Evolutionary conservation across 106 monocot species (phyloP).

Genomic region (Ottelia alismoides): DNA sequence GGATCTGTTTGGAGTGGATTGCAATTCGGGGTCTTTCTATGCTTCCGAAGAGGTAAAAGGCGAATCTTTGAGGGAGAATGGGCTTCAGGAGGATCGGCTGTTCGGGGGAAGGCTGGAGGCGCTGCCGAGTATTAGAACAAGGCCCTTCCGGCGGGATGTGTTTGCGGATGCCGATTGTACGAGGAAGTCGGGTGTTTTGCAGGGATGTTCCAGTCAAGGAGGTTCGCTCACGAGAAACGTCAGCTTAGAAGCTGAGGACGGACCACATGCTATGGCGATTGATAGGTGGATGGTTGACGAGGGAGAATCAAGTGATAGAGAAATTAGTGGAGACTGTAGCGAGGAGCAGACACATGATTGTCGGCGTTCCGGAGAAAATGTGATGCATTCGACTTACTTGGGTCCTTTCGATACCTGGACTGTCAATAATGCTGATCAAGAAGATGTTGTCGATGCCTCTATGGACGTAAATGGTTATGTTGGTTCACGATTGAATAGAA

Average conservation of each 20-base stretch:
- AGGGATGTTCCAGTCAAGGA: not conserved
- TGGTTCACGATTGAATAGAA: too few relatives aligned
- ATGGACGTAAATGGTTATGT: too few relatives aligned
- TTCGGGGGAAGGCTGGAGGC: conserved; percentile 1
- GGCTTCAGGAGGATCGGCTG: not conserved
- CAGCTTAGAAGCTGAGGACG: not conserved
- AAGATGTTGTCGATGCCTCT: too few relatives aligned
- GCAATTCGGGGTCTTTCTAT: not conserved
- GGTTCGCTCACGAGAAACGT: not conserved
- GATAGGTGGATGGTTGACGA: not conserved
- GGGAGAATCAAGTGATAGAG: not conserved
- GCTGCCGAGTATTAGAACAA: not conserved
- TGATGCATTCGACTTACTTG: not conserved
- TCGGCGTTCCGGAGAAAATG: not conserved
- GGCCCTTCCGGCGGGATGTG: not conserved
- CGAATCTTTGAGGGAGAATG: not conserved
- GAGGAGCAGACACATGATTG: not conserved
- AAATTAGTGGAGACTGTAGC: too few relatives aligned
- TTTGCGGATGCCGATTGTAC: not conserved
- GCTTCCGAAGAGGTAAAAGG: not conserved
- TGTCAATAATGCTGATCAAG: not conserved
- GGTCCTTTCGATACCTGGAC: not conserved
- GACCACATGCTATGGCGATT: not conserved
- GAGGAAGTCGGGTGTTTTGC: not conserved
- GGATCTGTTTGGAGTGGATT: not conserved